These are phyloP conservation scores for Trypanosoma platydactyli DNA, from an alignment of 208 protist species.

Conservation along the genomic window DNA sequence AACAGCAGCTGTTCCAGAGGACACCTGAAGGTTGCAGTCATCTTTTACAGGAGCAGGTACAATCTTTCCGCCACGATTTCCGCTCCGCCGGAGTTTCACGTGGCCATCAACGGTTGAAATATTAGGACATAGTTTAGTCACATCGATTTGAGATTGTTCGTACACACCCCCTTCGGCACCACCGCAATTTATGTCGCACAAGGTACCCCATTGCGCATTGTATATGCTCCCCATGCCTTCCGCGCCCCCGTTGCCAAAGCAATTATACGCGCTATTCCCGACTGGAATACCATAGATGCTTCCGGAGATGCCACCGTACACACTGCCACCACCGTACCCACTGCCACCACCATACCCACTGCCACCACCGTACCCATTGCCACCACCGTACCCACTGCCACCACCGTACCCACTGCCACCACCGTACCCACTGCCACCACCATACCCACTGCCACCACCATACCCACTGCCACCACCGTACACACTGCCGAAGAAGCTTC, in stretches of 20 bases:
- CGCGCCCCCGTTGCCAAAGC: slow-evolving; percentile 27
- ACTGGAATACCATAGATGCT: slow-evolving; percentile 29
- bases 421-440: too few species aligned
- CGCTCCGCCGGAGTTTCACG: slow-evolving; percentile 57
- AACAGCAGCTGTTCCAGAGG: slow-evolving; percentile 12
- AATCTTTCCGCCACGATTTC: slow-evolving; percentile 67
- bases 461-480: too few species aligned
- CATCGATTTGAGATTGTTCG: background rate
- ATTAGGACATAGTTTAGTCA: slow-evolving; percentile 51
- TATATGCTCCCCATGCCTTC: slow-evolving; percentile 18
- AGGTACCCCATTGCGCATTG: slow-evolving; percentile 52
- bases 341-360: too few species aligned
- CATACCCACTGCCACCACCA: too few species aligned
- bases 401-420: too few species aligned
- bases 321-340: too few species aligned
- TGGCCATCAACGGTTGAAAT: slow-evolving; percentile 54
- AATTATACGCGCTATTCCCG: slow-evolving; percentile 16
- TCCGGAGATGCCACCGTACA: background rate
- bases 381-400: too few species aligned
- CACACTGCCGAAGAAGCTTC: slow-evolving; percentile 36
- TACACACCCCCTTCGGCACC: background rate
- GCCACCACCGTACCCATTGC: too few species aligned
- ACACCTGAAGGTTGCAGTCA: slow-evolving; percentile 31
- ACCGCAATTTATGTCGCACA: slow-evolving; percentile 46
- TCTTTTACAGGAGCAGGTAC: slow-evolving; percentile 51